Evolutionary conservation across 2,329 filamentous ascomycete genomes (phyloP).

Genomic region (Pyrenochaeta sp.): DNA sequence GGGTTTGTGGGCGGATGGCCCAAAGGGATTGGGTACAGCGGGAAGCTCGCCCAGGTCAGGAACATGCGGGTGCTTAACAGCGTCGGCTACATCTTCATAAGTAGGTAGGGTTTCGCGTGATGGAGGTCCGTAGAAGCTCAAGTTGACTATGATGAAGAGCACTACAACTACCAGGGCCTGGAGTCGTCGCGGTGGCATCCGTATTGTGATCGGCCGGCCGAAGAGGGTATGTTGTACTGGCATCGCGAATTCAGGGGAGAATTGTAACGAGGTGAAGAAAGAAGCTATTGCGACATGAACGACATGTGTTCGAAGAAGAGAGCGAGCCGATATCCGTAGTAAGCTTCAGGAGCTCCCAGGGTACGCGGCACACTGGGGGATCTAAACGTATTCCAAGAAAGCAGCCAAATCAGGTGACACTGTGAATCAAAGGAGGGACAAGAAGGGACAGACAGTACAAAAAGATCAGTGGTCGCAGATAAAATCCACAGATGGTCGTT

Average conservation of each 20-base stretch:
- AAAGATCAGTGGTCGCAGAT: not conserved
- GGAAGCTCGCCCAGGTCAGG: conserved; percentile 43
- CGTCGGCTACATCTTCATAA: conserved; percentile 46
- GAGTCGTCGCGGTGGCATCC: conserved; percentile 56
- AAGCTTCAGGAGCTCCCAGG: conserved; percentile 3
- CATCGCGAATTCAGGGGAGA: conserved; percentile 29
- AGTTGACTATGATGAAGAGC: conserved; percentile 39
- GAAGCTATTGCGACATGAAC: conserved; percentile 17
- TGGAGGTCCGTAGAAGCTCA: conserved; percentile 50
- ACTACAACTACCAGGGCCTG: conserved; percentile 53
- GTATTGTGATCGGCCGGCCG: conserved; percentile 43
- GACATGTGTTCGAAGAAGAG: conserved; percentile 5
- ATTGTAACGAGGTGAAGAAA: not conserved
- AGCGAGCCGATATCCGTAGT: conserved; percentile 19
- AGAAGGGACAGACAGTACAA: conserved; percentile 2
- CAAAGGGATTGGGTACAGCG: conserved; percentile 69
- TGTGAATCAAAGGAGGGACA: conserved; percentile 10
- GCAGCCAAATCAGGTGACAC: not conserved
- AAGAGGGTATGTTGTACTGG: conserved; percentile 44
- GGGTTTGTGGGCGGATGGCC: conserved; percentile 72
- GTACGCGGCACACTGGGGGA: not conserved
- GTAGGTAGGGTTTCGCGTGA: conserved; percentile 47
- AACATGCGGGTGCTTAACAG: conserved; percentile 49
- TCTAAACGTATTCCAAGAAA: not conserved
- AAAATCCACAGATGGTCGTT: conserved; percentile 3